Evolutionary conservation across 495 filamentous ascomycete genomes (phyloP).

Genomic region (Lineolata rhizophorae): DNA sequence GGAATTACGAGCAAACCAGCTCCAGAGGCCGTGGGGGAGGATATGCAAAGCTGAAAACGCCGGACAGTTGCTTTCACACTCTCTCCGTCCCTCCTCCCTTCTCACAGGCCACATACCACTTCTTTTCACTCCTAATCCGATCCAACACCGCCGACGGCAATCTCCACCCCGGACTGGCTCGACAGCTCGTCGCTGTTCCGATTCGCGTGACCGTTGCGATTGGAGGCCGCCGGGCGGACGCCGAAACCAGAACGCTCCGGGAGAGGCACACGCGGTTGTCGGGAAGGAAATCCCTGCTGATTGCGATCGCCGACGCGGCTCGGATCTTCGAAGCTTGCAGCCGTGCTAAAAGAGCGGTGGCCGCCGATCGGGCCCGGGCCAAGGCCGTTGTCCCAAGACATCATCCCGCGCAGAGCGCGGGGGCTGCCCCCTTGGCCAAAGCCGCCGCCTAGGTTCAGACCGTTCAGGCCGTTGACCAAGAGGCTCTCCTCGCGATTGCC

Average conservation of each 20-base stretch:
- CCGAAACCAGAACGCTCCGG: conserved; percentile 59
- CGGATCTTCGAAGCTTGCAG: conserved; percentile 39
- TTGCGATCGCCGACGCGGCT: conserved; percentile 42
- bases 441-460: conserved; percentile 37
- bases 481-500: conserved; percentile 41
- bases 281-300: conserved; percentile 32
- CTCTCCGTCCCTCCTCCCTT: too few species aligned
- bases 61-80: too few species aligned
- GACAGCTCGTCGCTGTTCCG: conserved; percentile 61
- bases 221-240: conserved; percentile 16
- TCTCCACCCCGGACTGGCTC: conserved; percentile 29
- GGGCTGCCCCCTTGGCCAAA: conserved; percentile 38
- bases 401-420: conserved; percentile 37
- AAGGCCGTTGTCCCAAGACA: conserved; percentile 33
- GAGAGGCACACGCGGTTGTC: conserved; percentile 63
- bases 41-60: too few species aligned
- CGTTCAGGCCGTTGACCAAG: conserved; percentile 44
- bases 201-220: conserved; percentile 60
- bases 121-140: too few species aligned
- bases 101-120: too few species aligned
- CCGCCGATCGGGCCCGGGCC: conserved; percentile 67
- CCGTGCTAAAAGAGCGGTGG: conserved; percentile 47
- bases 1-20: too few species aligned
- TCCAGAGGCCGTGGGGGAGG: too few species aligned
- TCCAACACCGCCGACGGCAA: too few species aligned